Conservation (phyloP, 768 basidiomycete genomes). For the Sistotremastrum niveocremeum region DNA sequence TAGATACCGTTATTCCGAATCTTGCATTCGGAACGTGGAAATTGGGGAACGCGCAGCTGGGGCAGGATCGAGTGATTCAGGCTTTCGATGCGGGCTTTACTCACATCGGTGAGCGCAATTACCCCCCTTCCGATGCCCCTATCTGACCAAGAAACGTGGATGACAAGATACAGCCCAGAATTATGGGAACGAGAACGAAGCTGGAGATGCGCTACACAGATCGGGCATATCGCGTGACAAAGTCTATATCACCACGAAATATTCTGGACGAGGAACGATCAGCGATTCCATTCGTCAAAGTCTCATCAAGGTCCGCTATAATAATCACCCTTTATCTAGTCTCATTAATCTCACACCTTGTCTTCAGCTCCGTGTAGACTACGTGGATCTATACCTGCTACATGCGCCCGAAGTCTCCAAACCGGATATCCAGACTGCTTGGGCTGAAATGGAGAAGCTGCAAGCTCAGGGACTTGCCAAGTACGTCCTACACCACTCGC, state of each 20-base stretch:
- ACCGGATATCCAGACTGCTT: slow-evolving; percentile 47
- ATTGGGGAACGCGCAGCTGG: slow-evolving; percentile 38
- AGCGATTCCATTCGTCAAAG: slow-evolving; percentile 46
- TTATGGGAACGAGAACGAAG: slow-evolving; percentile 47
- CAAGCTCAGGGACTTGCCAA: slow-evolving; percentile 42
- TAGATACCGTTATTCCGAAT: too few species aligned
- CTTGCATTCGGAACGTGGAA: slow-evolving; percentile 39
- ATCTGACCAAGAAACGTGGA: too few species aligned
- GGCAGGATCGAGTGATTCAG: slow-evolving; percentile 44
- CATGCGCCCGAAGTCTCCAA: slow-evolving; percentile 39
- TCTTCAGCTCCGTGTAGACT: slow-evolving; percentile 43
- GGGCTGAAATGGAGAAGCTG: slow-evolving; percentile 50
- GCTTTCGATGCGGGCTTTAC: slow-evolving; percentile 47
- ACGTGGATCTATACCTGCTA: slow-evolving; percentile 62
- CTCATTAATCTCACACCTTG: slow-evolving; percentile 9
- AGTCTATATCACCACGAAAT: slow-evolving; percentile 56
- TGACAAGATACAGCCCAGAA: slow-evolving; percentile 42
- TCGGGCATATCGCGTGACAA: slow-evolving; percentile 43
- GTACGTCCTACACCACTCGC: too few species aligned
- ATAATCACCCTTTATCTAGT: not conserved
- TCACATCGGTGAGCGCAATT: slow-evolving; percentile 42
- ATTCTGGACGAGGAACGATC: slow-evolving; percentile 27
- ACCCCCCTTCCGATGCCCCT: too few species aligned
- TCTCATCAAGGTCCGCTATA: slow-evolving; percentile 33
- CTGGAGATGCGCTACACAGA: slow-evolving; percentile 38